Evolutionary conservation across 257 asterid genomes (phyloP).

Genomic region (Solanum corneliomulleri): DNA sequence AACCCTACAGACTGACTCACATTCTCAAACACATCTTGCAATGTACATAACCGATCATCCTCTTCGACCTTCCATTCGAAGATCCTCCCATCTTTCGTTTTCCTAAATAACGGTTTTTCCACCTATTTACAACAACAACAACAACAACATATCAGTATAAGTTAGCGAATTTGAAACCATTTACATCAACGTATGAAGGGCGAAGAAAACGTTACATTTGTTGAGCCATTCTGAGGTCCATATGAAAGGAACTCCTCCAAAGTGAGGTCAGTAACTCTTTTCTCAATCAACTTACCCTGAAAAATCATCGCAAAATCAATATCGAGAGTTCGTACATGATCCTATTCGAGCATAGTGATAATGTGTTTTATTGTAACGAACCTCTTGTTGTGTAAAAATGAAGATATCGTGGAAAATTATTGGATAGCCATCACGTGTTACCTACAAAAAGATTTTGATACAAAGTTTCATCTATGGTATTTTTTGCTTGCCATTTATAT

Average conservation of each 20-base stretch:
- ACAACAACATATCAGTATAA: not conserved
- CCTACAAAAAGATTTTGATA: constrained; percentile 15
- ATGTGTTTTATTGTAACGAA: not conserved
- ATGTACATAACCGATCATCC: constrained; percentile 12
- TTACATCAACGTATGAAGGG: not conserved
- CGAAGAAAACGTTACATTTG: not conserved
- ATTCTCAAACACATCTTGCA: constrained; percentile 9
- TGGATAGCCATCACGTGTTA: constrained; percentile 14
- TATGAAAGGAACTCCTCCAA: constrained; percentile 17
- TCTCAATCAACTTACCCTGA: constrained; percentile 14
- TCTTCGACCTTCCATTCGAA: constrained; percentile 15
- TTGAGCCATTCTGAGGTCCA: constrained; percentile 14
- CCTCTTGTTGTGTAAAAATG: constrained; percentile 13
- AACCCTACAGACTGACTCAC: constrained; percentile 8
- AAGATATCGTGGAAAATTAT: constrained; percentile 23
- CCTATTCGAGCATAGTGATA: not conserved
- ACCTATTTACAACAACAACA: constrained; percentile 1
- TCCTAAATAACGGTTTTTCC: constrained; percentile 15
- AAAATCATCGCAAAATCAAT: not conserved
- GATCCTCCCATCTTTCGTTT: constrained; percentile 12
- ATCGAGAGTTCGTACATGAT: not conserved
- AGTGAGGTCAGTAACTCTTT: constrained; percentile 15
- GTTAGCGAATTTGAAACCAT: not conserved
- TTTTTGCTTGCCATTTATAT: not conserved
- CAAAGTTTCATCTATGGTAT: not conserved